phyloP scores from a whole-genome alignment of 106 monocot species.

The Apostasia ramifera region DNA sequence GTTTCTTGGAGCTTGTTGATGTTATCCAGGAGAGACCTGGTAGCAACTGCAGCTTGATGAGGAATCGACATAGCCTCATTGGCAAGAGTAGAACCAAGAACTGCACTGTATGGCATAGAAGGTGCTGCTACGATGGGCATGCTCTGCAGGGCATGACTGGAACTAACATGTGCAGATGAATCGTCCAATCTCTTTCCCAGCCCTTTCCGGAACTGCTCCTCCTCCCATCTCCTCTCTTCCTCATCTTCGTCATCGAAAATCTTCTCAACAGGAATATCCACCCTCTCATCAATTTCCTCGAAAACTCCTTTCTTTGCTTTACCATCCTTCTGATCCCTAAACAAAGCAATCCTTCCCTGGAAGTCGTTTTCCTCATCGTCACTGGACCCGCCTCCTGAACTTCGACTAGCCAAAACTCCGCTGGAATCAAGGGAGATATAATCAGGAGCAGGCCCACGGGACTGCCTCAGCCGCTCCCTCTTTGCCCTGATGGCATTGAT shows the following conservation, averaged over 20 bases:
- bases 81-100: constrained; percentile 12
- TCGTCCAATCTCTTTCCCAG: constrained; percentile 81
- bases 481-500: constrained; percentile 78
- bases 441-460: constrained; percentile 45
- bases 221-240: constrained; percentile 94
- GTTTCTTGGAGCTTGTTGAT: constrained; percentile 63
- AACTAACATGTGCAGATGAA: constrained; percentile 13
- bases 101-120: not conserved
- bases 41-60: constrained; percentile 68
- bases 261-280: constrained; percentile 8
- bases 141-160: constrained; percentile 1
- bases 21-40: constrained; percentile 46
- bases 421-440: constrained; percentile 77
- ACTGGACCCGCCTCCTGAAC: constrained; percentile 46
- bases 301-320: constrained; percentile 55
- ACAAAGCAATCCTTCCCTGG: constrained; percentile 55
- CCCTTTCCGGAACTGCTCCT: constrained; percentile 90
- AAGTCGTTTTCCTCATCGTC: constrained; percentile 86
- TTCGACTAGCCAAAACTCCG: constrained; percentile 37
- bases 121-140: constrained; percentile 10
- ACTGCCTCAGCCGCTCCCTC: constrained; percentile 62
- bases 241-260: constrained; percentile 63
- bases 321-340: constrained; percentile 34
- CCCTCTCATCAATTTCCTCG: constrained; percentile 35
- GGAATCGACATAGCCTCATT: constrained; percentile 59